Base-by-base conservation (phyloP, 2,329 filamentous ascomycete species). In the Alternaria sp. region DNA sequence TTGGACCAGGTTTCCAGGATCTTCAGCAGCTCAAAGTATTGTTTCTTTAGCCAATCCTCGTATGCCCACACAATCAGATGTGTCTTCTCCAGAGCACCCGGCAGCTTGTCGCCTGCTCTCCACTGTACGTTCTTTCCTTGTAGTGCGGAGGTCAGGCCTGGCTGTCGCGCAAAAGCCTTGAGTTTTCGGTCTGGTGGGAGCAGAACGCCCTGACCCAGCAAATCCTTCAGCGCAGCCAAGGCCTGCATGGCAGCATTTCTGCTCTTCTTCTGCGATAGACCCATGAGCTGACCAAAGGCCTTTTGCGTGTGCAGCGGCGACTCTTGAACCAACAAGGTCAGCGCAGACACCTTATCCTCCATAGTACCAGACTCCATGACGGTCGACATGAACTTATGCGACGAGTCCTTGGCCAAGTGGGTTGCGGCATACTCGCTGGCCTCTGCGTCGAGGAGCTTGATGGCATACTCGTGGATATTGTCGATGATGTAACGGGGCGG, bases 281-380 rank as follows among this genome's bases (percentile, higher is more conserved):
- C 87, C 68, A 98, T 85, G 50, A 99, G 84, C 66, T 89, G 93
- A 72, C 98, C 95, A 66, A 98, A 89, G 1, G 94, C 91, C 76
- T 96, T 95, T 67, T 89, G 90, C 65, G 94, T 98, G 80, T 99
- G 96, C 55, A 98, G 83, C 17, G 96, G 96, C 9, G 96, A 98
- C 80, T 99, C 96, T 82, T 99, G 96, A 12, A 97, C 90, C 59
- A 96, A 91, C 70, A 99, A 85, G 5, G 96, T 99, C 74, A 99
- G 84, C 4, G 96, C 96, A 3, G 96, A 99, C 46, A 98, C 91
- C 80, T 97, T 98, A 80, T 99, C 96, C 59, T 93, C 96, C 71
- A 98, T 88, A 10, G 96, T 99, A 84, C 96, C 96, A 2, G 94
- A 96, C 10, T 93, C 85, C 92, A 98, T 97, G 78, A 99, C 97